Evolutionary conservation across 768 basidiomycete species (phyloP).

Genomic region (Termitomyces eurrhizus): DNA sequence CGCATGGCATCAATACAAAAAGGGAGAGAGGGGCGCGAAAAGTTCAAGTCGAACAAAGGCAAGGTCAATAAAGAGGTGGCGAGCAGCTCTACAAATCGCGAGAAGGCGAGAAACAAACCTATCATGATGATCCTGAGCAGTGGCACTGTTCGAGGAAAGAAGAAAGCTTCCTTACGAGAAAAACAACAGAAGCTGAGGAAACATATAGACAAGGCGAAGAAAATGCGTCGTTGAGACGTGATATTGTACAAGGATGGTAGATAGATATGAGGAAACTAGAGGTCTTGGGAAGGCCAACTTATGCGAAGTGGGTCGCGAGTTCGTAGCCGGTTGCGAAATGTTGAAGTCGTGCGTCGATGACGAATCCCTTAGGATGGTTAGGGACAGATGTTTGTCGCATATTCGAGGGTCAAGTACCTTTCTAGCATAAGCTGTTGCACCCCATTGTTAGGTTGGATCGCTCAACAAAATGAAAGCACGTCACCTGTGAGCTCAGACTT

Average conservation of each 20-base stretch:
- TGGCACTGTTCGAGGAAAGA: slow-evolving; percentile 73
- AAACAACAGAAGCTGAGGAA: slow-evolving; percentile 77
- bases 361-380: slow-evolving; percentile 41
- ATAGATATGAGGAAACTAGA: too few species aligned
- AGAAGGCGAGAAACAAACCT: slow-evolving; percentile 92
- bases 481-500: slow-evolving; percentile 62
- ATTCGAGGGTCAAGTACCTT: slow-evolving; percentile 37
- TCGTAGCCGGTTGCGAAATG: slow-evolving; percentile 72
- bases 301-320: slow-evolving; percentile 37
- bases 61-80: slow-evolving; percentile 81
- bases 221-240: slow-evolving; percentile 26
- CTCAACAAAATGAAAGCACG: slow-evolving; percentile 13
- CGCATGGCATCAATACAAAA: slow-evolving; percentile 89
- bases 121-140: slow-evolving; percentile 91
- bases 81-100: slow-evolving; percentile 87
- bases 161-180: slow-evolving; percentile 75
- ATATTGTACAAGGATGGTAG: neutral
- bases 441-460: slow-evolving; percentile 2
- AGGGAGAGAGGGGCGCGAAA: slow-evolving; percentile 92
- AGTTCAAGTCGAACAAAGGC: slow-evolving; percentile 87
- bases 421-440: slow-evolving; percentile 46
- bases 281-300: neutral
- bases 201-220: slow-evolving; percentile 74
- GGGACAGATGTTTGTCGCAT: neutral
- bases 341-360: slow-evolving; percentile 74